Conservation (phyloP, 2,329 filamentous ascomycete species). For the Westerdykella ornata region DNA sequence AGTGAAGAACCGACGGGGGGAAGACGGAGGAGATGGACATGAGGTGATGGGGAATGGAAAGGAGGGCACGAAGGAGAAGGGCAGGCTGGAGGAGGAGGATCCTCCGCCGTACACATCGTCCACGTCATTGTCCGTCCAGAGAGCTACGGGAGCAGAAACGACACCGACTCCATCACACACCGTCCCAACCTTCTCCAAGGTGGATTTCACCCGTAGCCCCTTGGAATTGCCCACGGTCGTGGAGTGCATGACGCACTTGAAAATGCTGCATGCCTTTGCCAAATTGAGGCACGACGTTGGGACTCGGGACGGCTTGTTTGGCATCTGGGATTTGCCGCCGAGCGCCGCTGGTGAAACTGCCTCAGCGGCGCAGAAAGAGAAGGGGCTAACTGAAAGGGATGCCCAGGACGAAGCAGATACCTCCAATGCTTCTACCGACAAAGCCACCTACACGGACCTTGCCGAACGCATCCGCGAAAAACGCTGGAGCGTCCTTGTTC, state of each 20-base stretch:
- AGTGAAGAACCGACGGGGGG: neutral
- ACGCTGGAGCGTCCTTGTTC: conserved; percentile 64
- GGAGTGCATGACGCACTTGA: conserved; percentile 65
- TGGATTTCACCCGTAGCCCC: conserved; percentile 36
- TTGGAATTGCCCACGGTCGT: conserved; percentile 41
- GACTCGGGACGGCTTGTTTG: conserved; percentile 60
- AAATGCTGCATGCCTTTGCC: conserved; percentile 62
- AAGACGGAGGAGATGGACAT: too few relatives aligned
- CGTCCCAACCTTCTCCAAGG: conserved; percentile 1
- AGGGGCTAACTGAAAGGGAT: too few relatives aligned
- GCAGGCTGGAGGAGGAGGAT: conserved; percentile 4
- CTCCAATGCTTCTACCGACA: too few relatives aligned
- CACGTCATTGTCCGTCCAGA: conserved; percentile 3
- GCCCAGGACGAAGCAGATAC: too few relatives aligned
- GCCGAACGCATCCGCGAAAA: conserved; percentile 59
- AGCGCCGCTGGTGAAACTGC: too few relatives aligned
- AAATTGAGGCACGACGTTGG: conserved; percentile 61
- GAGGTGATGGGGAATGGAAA: too few relatives aligned
- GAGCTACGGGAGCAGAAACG: conserved; percentile 1
- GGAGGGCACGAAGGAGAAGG: too few relatives aligned
- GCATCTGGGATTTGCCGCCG: conserved; percentile 35
- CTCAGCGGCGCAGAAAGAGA: too few relatives aligned
- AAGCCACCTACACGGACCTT: conserved; percentile 5
- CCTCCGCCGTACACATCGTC: conserved; percentile 11
- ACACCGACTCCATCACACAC: neutral